Percentiles rank a stretch among this genome's conserved stretches.
phyloP scores from a whole-genome alignment of 768 basidiomycete genomes.

The Tylopilus felleus region DNA sequence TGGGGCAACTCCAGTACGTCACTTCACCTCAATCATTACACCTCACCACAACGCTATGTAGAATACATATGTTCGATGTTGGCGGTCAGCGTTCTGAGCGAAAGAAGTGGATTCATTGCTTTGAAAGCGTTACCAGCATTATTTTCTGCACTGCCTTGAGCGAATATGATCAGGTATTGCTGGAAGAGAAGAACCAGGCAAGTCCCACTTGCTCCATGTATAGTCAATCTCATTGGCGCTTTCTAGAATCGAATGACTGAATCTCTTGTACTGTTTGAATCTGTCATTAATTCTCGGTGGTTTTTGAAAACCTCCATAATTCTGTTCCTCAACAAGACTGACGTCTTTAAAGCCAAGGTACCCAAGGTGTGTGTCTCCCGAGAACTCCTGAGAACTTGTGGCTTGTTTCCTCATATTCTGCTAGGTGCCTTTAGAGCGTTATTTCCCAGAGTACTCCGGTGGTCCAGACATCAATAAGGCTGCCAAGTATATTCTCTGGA shows the following conservation, averaged over 20 bases:
- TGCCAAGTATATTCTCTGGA: slow-evolving; percentile 91
- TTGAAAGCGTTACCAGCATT: slow-evolving; percentile 76
- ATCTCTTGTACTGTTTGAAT: slow-evolving; percentile 71
- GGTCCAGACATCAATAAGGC: slow-evolving; percentile 91
- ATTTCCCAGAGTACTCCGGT: slow-evolving; percentile 88
- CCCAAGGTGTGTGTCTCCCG: slow-evolving; percentile 40
- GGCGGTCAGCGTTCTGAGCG: slow-evolving; percentile 79
- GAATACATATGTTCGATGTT: slow-evolving; percentile 74
- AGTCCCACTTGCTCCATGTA: background rate
- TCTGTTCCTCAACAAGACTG: slow-evolving; percentile 68
- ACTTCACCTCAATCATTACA: accelerated
- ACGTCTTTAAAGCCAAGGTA: slow-evolving; percentile 73
- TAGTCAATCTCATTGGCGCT: background rate
- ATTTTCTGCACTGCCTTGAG: slow-evolving; percentile 75
- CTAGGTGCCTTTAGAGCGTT: slow-evolving; percentile 69
- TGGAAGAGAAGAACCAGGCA: slow-evolving; percentile 49
- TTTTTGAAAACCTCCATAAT: slow-evolving; percentile 66
- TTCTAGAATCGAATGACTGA: slow-evolving; percentile 71
- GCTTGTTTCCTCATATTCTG: background rate
- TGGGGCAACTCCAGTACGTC: slow-evolving; percentile 64
- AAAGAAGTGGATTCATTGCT: slow-evolving; percentile 81
- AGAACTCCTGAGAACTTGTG: accelerated
- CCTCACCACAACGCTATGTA: slow-evolving; percentile 6
- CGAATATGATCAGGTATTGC: slow-evolving; percentile 71
- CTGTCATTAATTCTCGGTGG: slow-evolving; percentile 78